Evolutionary conservation across 75 land plant genomes (phyloP).

Genomic region (Pinus albicaulis): DNA sequence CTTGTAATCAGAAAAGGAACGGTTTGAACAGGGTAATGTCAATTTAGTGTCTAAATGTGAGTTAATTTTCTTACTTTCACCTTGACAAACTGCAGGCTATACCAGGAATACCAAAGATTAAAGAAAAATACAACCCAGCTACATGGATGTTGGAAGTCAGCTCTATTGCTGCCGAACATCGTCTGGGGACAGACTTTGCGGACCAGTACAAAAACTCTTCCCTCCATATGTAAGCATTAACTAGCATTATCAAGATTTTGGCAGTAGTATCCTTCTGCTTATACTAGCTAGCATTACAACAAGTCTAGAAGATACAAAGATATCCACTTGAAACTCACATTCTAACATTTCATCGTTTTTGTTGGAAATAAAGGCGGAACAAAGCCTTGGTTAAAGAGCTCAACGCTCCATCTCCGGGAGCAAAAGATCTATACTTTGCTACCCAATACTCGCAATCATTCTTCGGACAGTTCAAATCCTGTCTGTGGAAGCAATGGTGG

Average conservation of each 20-base stretch:
- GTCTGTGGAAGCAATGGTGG: constrained; percentile 77
- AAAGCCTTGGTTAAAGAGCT: constrained; percentile 56
- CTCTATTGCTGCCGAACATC: constrained; percentile 55
- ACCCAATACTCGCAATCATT: constrained; percentile 46
- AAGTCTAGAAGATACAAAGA: neutral
- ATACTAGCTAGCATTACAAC: neutral
- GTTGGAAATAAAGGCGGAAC: constrained; percentile 43
- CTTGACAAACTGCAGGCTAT: constrained; percentile 37
- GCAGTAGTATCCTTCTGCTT: neutral
- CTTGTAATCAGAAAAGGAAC: neutral
- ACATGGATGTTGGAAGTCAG: constrained; percentile 95
- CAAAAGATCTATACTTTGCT: constrained; percentile 61
- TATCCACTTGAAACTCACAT: neutral
- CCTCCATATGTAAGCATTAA: constrained; percentile 48
- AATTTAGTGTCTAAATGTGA: neutral
- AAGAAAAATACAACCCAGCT: constrained; percentile 81
- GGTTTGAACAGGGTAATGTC: neutral
- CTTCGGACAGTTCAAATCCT: constrained; percentile 60
- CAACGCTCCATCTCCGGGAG: constrained; percentile 45
- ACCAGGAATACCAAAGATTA: constrained; percentile 72
- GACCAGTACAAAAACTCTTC: constrained; percentile 55
- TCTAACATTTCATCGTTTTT: neutral
- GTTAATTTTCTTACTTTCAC: neutral
- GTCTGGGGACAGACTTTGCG: constrained; percentile 70
- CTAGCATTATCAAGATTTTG: neutral